These are phyloP conservation scores for Colletotrichum liriopes DNA, from an alignment of 2,329 filamentous ascomycete species.

Conservation along the genomic window DNA sequence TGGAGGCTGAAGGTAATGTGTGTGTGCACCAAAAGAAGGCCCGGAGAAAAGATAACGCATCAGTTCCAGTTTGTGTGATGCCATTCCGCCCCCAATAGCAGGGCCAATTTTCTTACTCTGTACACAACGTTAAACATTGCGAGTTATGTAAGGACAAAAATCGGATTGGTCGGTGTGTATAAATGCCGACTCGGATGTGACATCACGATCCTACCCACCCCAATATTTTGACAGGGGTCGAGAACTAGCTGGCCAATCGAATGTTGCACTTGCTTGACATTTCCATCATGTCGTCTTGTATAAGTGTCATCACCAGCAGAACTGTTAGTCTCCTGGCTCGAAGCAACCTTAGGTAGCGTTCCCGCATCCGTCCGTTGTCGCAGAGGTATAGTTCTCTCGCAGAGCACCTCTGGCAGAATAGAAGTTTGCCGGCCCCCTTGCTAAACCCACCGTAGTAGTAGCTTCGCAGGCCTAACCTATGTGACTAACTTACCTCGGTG, in stretches of 20 bases:
- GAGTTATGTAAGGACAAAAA: constrained; percentile 22
- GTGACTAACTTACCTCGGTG: not conserved
- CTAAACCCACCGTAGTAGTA: not conserved
- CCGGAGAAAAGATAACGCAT: constrained; percentile 37
- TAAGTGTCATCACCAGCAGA: constrained; percentile 14
- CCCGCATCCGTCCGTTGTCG: not conserved
- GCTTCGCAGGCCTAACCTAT: not conserved
- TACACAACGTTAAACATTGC: constrained; percentile 18
- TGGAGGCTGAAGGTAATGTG: constrained; percentile 13
- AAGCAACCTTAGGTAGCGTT: not conserved
- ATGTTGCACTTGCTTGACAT: constrained; percentile 1
- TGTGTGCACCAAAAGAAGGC: not conserved
- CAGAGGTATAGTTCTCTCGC: not conserved
- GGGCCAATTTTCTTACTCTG: not conserved
- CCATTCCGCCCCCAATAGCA: constrained; percentile 13
- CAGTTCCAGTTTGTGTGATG: constrained; percentile 9
- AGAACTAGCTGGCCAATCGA: constrained; percentile 21
- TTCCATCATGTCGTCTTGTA: constrained; percentile 1
- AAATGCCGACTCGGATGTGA: constrained; percentile 28
- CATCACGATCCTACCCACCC: constrained; percentile 32
- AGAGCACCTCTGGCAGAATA: not conserved
- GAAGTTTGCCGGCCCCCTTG: not conserved
- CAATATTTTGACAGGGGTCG: constrained; percentile 14
- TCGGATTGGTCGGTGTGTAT: constrained; percentile 18
- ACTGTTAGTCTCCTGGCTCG: not conserved